Evolutionary conservation across 257 asterid species (phyloP), one percentile per base, ranked within the genome.

Genomic region (Scutellaria minor): DNA sequence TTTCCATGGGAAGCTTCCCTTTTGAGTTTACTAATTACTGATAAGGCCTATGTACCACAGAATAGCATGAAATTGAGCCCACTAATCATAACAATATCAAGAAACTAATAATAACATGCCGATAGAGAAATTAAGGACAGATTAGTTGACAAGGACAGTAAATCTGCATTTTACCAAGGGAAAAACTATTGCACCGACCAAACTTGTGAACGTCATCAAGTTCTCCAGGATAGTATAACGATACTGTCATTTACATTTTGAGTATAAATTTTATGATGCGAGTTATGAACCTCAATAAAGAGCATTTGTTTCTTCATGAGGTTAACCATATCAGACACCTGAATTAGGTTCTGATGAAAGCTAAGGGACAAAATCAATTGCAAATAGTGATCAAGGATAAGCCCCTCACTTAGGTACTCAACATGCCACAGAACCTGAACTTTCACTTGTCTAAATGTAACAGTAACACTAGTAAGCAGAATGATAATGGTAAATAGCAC

Each of bases 1-100:
- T 27, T 12, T 20, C 9, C 55, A 20, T 35, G 56, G 54, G 51
- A 60, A 72, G 42, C 55, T 72, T 50, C 62, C 52, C 66, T 44
- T 63, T 52, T 61, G 39, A 64, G 62, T 61, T 70, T 15, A 69
- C 53, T 51, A 61, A 20, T 44, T 57, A 47, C 37, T 7, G 15
- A 64, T 46, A 42, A 51, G 52, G 52, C 18, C 60, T 9, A 37
- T 13, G 12, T 41, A 46, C 39, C 68, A 48, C 8, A 5, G 40
- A 50, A 75, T 61, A 48, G 40, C 77, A 42, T 46, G 27, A 4
- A 45, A 11, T 3, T 11, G 7, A 20, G 58, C 31, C 68, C 15
- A 50, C 18, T 40, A 13, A 9, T 40, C 9, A 44, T 45, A 70
- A 14, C 31, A 37, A 56, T 42, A 70, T 35, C 64, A 39, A 61